These are phyloP conservation scores for Cladosporium sp. DNA, from an alignment of 2,329 filamentous ascomycete genomes.

Conservation along the genomic window DNA sequence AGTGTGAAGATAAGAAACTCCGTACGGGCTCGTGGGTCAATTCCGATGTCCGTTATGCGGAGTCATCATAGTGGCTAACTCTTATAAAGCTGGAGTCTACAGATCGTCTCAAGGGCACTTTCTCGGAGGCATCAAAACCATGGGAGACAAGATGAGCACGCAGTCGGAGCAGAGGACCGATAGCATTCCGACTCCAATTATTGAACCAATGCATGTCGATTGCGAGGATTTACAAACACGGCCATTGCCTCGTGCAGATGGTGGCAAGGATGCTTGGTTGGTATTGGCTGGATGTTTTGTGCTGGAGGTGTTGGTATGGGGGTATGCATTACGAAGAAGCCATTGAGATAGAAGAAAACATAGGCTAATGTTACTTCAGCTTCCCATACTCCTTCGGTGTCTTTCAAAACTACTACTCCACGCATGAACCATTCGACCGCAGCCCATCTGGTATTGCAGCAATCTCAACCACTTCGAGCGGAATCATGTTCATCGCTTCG, in stretches of 20 bases:
- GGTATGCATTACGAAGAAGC: conserved; percentile 4
- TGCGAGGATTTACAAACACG: conserved; percentile 19
- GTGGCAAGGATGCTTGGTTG: conserved; percentile 45
- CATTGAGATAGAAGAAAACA: neutral
- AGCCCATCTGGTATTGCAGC: conserved; percentile 41
- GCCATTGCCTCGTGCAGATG: conserved; percentile 37
- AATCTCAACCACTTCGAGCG: conserved; percentile 47
- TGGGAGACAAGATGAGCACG: neutral
- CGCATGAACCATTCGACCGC: conserved; percentile 24
- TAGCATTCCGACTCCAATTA: neutral
- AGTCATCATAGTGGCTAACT: neutral
- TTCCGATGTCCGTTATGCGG: neutral
- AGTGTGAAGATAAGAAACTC: neutral
- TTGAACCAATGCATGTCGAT: conserved; percentile 3
- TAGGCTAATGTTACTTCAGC: neutral
- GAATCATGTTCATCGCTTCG: conserved; percentile 50
- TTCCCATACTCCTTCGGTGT: conserved; percentile 31
- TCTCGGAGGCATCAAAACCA: neutral
- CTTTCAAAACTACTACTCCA: conserved; percentile 30
- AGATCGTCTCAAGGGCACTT: neutral
- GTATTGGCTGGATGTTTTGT: conserved; percentile 49
- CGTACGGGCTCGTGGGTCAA: neutral
- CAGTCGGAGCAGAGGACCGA: neutral
- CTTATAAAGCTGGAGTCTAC: neutral
- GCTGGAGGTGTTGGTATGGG: conserved; percentile 31